Percentiles rank a stretch among this genome's conserved stretches.
Evolutionary conservation across 768 basidiomycete genomes (phyloP).

Genomic region (Ramaria sp.): DNA sequence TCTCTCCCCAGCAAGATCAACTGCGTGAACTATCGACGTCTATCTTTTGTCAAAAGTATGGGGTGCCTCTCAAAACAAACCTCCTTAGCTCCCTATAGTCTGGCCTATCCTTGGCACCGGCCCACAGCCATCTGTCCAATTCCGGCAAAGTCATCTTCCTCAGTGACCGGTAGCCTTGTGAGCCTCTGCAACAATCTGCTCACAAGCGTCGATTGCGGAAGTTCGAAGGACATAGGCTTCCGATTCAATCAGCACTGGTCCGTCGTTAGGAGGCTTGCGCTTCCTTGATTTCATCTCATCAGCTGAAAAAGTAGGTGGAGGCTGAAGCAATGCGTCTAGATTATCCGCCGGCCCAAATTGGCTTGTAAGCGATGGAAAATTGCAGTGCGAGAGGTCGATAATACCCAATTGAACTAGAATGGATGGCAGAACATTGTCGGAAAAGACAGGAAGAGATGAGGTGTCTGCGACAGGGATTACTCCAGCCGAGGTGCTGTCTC

Average conservation of each 20-base stretch:
- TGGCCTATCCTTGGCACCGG: conserved; percentile 62
- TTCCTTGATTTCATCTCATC: conserved; percentile 14
- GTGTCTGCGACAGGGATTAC: conserved; percentile 58
- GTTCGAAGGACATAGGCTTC: conserved; percentile 70
- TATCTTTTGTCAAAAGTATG: conserved; percentile 67
- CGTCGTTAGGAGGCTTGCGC: conserved; percentile 25
- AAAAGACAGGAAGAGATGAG: conserved; percentile 49
- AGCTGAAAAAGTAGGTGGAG: conserved; percentile 9
- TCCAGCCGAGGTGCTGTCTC: conserved; percentile 24
- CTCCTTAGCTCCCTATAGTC: conserved; percentile 60
- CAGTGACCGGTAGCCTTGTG: conserved; percentile 25
- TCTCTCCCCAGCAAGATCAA: no score
- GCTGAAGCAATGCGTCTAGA: conserved; percentile 31
- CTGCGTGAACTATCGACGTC: no score
- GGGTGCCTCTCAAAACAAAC: conserved; percentile 54
- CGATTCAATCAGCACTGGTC: conserved; percentile 42
- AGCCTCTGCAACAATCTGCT: conserved; percentile 49
- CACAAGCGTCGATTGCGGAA: conserved; percentile 71
- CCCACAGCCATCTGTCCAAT: conserved; percentile 75
- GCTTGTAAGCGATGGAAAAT: conserved; percentile 3
- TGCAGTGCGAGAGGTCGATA: conserved; percentile 45
- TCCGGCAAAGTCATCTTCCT: conserved; percentile 45
- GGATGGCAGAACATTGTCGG: conserved; percentile 81
- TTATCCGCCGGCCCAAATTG: conserved; percentile 22
- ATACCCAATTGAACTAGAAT: conserved; percentile 68